phyloP scores from a whole-genome alignment of 352 stramenopile genomes.

The Globisporangium takayamanum region DNA sequence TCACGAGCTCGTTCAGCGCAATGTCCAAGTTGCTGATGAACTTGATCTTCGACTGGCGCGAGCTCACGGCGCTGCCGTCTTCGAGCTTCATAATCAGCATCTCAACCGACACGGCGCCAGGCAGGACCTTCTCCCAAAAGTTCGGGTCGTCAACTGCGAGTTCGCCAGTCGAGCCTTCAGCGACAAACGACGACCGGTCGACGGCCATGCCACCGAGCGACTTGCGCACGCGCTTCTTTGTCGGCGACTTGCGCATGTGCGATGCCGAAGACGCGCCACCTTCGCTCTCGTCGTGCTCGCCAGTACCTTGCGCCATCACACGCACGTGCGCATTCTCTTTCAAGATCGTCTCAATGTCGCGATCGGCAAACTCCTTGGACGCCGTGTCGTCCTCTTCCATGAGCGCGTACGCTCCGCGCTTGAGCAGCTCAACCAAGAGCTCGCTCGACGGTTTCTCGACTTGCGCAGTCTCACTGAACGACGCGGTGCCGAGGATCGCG shows the following conservation, averaged over 20 bases:
- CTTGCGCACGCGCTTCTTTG: slow-evolving; percentile 57
- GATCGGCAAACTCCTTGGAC: slow-evolving; percentile 91
- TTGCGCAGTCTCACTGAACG: slow-evolving; percentile 88
- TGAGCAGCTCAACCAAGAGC: slow-evolving; percentile 96
- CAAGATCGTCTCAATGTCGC: slow-evolving; percentile 96
- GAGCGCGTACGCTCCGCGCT: slow-evolving; percentile 97
- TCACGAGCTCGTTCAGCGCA: slow-evolving; percentile 58
- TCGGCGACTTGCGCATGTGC: slow-evolving; percentile 30
- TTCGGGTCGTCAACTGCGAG: slow-evolving; percentile 95
- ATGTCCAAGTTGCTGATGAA: slow-evolving; percentile 87
- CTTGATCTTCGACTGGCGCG: slow-evolving; percentile 81
- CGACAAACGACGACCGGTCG: slow-evolving; percentile 89
- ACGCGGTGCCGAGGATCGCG: slow-evolving; percentile 94
- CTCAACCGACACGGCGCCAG: slow-evolving; percentile 77
- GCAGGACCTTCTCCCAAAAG: slow-evolving; percentile 94
- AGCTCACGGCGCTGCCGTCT: slow-evolving; percentile 72
- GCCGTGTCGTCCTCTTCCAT: slow-evolving; percentile 95
- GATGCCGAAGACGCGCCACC: slow-evolving; percentile 6
- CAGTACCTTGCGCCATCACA: slow-evolving; percentile 38
- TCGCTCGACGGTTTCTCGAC: slow-evolving; percentile 83
- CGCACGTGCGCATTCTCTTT: slow-evolving; percentile 82
- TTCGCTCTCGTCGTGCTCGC: slow-evolving; percentile 24
- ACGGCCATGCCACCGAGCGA: slow-evolving; percentile 75
- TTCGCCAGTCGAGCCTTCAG: slow-evolving; percentile 85
- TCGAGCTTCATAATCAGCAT: slow-evolving; percentile 87